These are phyloP conservation scores for Dipteronia dyeriana DNA, from an alignment of 345 rosid species.

Conservation along the genomic window DNA sequence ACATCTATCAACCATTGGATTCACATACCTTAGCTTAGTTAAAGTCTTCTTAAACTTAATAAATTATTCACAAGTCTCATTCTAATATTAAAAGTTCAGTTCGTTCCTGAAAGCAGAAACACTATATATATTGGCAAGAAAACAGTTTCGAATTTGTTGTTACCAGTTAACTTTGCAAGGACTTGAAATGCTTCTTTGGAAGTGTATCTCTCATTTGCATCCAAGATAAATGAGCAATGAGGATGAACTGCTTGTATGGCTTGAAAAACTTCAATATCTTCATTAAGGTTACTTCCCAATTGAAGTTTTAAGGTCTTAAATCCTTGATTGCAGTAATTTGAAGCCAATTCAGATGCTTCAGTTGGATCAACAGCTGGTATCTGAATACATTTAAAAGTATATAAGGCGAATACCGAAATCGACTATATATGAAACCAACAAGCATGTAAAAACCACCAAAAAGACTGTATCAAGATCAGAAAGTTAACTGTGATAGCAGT, in stretches of 20 bases:
- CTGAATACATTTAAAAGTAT: slow-evolving; percentile 36
- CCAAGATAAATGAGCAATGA: slow-evolving; percentile 75
- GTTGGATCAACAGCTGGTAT: slow-evolving; percentile 75
- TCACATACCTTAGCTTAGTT: too few species aligned
- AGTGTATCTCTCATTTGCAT: slow-evolving; percentile 86
- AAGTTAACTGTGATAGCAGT: slow-evolving; percentile 81
- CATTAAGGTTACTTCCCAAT: slow-evolving; percentile 71
- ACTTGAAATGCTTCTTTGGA: slow-evolving; percentile 74
- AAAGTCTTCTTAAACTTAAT: too few species aligned
- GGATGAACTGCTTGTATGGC: slow-evolving; percentile 76
- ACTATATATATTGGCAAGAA: too few species aligned
- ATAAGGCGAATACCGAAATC: neutral
- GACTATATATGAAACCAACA: neutral
- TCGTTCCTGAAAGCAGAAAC: too few species aligned
- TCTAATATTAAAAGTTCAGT: too few species aligned
- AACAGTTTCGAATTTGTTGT: neutral
- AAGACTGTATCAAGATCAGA: slow-evolving; percentile 19
- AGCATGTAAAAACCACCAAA: neutral
- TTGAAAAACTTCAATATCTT: slow-evolving; percentile 75
- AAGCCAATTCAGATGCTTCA: slow-evolving; percentile 76
- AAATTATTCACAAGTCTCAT: too few species aligned
- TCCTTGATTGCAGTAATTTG: slow-evolving; percentile 63
- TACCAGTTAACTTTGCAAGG: slow-evolving; percentile 73
- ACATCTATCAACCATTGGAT: too few species aligned
- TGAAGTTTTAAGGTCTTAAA: slow-evolving; percentile 82